phyloP scores from a whole-genome alignment of 495 filamentous ascomycete genomes.

The Collariella sp. region DNA sequence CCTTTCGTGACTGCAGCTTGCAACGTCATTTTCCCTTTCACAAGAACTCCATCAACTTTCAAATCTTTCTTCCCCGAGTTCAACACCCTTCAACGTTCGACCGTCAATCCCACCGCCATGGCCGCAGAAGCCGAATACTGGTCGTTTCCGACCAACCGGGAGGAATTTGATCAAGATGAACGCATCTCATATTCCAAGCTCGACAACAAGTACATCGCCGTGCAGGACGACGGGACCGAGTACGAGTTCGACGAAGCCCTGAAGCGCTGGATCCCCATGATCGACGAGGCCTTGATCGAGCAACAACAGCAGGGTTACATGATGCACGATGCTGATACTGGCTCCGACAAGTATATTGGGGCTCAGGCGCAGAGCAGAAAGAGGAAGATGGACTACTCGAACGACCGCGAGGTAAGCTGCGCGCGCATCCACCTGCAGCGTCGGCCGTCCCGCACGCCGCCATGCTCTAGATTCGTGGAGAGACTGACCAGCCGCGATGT shows the following conservation, averaged over 20 bases:
- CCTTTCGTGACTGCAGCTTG: too few relatives aligned
- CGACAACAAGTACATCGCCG: conserved; percentile 72
- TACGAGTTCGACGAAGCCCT: conserved; percentile 67
- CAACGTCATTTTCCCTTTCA: not conserved
- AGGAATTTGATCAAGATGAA: conserved; percentile 71
- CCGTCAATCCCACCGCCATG: conserved; percentile 11
- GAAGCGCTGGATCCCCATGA: conserved; percentile 71
- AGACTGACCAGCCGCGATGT: conserved; percentile 26
- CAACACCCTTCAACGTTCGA: not conserved
- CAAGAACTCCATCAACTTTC: not conserved
- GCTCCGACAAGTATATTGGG: conserved; percentile 42
- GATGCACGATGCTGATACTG: conserved; percentile 44
- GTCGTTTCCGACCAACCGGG: conserved; percentile 59
- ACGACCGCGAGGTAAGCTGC: conserved; percentile 51
- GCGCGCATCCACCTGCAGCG: conserved; percentile 20
- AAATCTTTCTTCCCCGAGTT: not conserved
- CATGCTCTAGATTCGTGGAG: conserved; percentile 8
- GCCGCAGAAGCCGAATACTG: conserved; percentile 23
- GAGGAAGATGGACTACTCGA: conserved; percentile 61
- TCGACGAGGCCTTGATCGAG: conserved; percentile 73
- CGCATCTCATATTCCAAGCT: conserved; percentile 79
- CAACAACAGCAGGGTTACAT: conserved; percentile 68
- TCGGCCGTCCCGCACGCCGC: conserved; percentile 7
- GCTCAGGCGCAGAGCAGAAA: conserved; percentile 44
- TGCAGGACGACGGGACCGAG: conserved; percentile 76